Conservation (phyloP, 768 basidiomycete genomes). For the Roridomyces roridus region DNA sequence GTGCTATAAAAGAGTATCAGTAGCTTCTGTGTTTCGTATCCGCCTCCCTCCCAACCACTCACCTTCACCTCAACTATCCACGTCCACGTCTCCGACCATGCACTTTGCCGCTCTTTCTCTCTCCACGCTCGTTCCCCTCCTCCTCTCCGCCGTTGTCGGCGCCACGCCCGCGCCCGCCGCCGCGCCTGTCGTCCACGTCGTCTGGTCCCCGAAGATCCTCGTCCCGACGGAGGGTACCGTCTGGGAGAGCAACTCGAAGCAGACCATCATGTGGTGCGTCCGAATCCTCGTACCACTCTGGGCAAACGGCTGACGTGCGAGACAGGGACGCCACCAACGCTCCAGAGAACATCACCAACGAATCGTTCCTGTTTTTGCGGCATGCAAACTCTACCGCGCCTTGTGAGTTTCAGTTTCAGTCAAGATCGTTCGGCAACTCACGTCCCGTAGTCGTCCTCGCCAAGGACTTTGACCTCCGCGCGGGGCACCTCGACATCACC, state of each 20-base stretch:
- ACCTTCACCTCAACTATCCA: not conserved
- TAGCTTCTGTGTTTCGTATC: slow-evolving; percentile 1
- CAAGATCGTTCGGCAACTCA: not conserved
- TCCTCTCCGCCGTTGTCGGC: not conserved
- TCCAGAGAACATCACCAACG: slow-evolving; percentile 33
- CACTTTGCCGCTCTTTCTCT: slow-evolving; percentile 1
- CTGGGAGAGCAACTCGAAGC: slow-evolving; percentile 27
- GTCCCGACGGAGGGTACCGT: slow-evolving; percentile 28
- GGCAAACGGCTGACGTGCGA: not conserved
- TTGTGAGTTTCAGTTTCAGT: not conserved
- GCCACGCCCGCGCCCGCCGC: not conserved
- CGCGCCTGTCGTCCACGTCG: slow-evolving; percentile 24
- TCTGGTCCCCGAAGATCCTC: slow-evolving; percentile 31
- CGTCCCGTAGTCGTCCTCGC: slow-evolving; percentile 30
- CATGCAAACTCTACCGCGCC: slow-evolving; percentile 8
- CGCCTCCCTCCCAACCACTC: not conserved
- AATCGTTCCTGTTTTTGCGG: slow-evolving; percentile 16
- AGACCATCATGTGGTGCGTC: slow-evolving; percentile 38
- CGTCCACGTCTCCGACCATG: not conserved
- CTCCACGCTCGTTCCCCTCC: slow-evolving; percentile 4
- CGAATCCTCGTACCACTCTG: not conserved
- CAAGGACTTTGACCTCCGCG: slow-evolving; percentile 23
- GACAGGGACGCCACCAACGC: slow-evolving; percentile 29
- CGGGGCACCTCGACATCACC: slow-evolving; percentile 22
- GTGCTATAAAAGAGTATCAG: not conserved